Conservation (phyloP, 139 green algal species). For the Coccomyxa sp. region DNA sequence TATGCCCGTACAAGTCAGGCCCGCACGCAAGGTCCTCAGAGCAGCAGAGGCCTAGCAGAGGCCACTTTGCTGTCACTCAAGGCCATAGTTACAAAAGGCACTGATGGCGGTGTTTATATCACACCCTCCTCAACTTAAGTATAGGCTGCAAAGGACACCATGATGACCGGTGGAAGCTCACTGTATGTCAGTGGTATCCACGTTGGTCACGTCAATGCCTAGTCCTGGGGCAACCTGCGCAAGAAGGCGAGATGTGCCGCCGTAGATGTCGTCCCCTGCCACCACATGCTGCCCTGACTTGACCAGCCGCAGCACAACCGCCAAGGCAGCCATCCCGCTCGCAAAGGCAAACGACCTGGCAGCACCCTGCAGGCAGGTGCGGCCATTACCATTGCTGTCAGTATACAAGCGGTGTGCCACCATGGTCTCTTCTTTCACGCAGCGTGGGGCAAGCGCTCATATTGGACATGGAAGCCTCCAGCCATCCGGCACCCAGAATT, state of each 20-base stretch:
- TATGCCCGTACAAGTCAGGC: neutral
- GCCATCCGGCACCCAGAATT: neutral
- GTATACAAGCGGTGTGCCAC: neutral
- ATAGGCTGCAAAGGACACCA: neutral
- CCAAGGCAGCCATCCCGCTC: slow-evolving; percentile 93
- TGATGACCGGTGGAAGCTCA: slow-evolving; percentile 11
- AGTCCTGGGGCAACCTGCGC: slow-evolving; percentile 35
- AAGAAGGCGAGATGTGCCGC: slow-evolving; percentile 89
- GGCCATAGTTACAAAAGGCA: too few relatives aligned
- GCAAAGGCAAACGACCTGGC: slow-evolving; percentile 86
- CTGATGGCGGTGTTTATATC: too few relatives aligned
- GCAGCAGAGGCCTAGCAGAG: neutral
- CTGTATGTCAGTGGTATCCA: slow-evolving; percentile 87
- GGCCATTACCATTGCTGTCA: neutral
- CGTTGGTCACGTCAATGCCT: slow-evolving; percentile 82
- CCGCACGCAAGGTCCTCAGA: neutral
- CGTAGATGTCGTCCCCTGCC: slow-evolving; percentile 96
- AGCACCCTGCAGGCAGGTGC: slow-evolving; percentile 42
- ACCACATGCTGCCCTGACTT: slow-evolving; percentile 71
- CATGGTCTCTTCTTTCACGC: neutral
- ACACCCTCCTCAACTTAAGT: neutral
- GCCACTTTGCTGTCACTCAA: neutral
- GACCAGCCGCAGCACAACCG: slow-evolving; percentile 41
- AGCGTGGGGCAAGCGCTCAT: neutral
- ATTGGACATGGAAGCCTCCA: too few relatives aligned